A percentile compares a stretch with the other conserved stretches of the same genome.
Evolutionary conservation across 345 rosid species (phyloP).

Genomic region (Moricandia moricandioides): DNA sequence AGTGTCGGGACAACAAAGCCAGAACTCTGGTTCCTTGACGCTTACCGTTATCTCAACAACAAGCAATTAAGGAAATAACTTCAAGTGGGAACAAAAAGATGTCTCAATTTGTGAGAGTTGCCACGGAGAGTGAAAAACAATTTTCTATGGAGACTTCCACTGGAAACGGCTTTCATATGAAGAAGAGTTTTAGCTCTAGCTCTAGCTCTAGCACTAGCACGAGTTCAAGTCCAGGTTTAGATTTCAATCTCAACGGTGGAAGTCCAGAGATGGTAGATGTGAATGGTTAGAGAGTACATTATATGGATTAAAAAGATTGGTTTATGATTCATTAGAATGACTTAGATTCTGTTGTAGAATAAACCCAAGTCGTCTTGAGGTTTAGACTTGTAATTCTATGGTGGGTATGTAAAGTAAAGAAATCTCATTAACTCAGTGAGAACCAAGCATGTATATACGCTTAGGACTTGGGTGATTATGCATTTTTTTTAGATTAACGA

Average conservation of each 20-base stretch:
- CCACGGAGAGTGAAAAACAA: conserved; percentile 27
- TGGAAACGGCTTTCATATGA: conserved; percentile 2
- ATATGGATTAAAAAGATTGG: neutral
- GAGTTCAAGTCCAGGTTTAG: neutral
- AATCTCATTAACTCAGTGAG: neutral
- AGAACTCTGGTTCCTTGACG: conserved; percentile 19
- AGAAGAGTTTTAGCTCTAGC: conserved; percentile 7
- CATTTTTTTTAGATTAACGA: no score
- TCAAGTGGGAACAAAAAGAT: conserved; percentile 32
- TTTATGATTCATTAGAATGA: conserved; percentile 3
- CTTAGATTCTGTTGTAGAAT: neutral
- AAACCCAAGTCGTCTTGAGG: conserved; percentile 2
- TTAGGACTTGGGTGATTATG: neutral
- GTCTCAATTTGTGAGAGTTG: conserved; percentile 30
- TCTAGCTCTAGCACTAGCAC: conserved; percentile 16
- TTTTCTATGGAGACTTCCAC: conserved; percentile 5
- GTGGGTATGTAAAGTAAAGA: neutral
- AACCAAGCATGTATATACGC: neutral
- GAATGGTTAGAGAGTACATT: conserved; percentile 5
- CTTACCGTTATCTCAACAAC: conserved; percentile 38
- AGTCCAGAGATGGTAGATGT: neutral
- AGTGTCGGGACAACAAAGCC: conserved; percentile 17
- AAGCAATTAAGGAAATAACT: conserved; percentile 26
- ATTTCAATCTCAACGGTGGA: conserved; percentile 2
- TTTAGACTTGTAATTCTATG: neutral